A percentile compares a stretch with the other conserved stretches of the same genome.
Evolutionary conservation across 192 early-diverging fungal genomes (phyloP).

Genomic region (Rhizoclosmatium sp.): DNA sequence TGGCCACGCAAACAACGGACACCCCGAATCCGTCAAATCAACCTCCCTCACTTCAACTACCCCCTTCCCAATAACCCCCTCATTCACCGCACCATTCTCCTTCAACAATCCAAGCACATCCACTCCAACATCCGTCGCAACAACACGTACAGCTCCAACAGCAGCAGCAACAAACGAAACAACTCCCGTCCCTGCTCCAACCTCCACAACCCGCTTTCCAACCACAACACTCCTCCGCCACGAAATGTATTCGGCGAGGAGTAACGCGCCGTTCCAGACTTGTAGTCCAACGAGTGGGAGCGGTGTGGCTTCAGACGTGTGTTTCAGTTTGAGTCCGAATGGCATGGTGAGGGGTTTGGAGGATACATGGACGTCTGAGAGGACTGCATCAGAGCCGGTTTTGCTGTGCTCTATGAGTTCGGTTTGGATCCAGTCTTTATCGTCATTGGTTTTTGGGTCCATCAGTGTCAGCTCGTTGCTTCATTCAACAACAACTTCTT

Average conservation of each 20-base stretch:
- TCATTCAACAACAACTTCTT: no score
- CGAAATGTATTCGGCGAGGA: constrained; percentile 39
- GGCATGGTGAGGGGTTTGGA: background rate
- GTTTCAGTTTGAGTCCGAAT: background rate
- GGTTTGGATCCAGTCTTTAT: background rate
- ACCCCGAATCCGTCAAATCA: constrained; percentile 37
- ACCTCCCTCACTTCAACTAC: constrained; percentile 6
- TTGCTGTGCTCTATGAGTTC: background rate
- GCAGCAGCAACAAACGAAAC: constrained; percentile 8
- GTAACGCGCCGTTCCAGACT: constrained; percentile 49
- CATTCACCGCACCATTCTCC: constrained; percentile 11
- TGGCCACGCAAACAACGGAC: constrained; percentile 22
- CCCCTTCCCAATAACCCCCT: background rate
- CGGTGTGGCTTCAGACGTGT: background rate
- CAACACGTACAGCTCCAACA: constrained; percentile 21
- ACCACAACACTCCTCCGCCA: background rate
- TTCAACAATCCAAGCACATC: constrained; percentile 24
- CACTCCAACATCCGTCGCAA: constrained; percentile 42
- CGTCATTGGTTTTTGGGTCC: no score
- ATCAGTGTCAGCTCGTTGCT: no score
- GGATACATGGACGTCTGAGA: constrained; percentile 8
- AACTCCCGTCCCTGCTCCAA: constrained; percentile 45
- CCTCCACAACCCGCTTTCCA: constrained; percentile 27
- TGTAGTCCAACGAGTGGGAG: constrained; percentile 32
- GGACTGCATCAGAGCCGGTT: background rate